Evolutionary conservation across 2,329 filamentous ascomycete genomes (phyloP).

Genomic region (Fusarium sp.): DNA sequence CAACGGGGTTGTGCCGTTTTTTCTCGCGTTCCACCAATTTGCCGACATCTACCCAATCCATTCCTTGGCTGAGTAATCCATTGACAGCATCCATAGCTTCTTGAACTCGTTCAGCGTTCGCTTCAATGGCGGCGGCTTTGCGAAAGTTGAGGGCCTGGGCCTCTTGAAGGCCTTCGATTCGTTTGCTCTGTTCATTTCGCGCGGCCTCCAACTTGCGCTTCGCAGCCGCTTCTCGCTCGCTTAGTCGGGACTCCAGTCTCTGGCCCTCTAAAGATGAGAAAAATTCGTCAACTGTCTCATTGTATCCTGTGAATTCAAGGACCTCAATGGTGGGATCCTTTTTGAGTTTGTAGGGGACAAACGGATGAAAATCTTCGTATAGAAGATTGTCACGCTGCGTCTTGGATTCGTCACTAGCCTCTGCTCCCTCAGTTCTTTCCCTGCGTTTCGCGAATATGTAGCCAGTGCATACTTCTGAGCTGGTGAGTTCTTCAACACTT

Average conservation of each 20-base stretch:
- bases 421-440: conserved; percentile 30
- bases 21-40: conserved; percentile 90
- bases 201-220: conserved; percentile 88
- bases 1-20: conserved; percentile 82
- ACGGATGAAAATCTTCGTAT: conserved; percentile 97
- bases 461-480: conserved; percentile 73
- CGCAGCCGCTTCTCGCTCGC: conserved; percentile 83
- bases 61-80: conserved; percentile 88
- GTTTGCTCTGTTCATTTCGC: conserved; percentile 81
- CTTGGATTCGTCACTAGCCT: conserved; percentile 48
- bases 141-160: conserved; percentile 84
- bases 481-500: conserved; percentile 75
- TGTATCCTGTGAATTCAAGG: conserved; percentile 84
- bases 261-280: conserved; percentile 97
- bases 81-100: conserved; percentile 95
- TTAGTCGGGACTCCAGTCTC: conserved; percentile 83
- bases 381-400: conserved; percentile 63
- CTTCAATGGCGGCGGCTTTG: conserved; percentile 90
- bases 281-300: conserved; percentile 94
- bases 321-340: conserved; percentile 72
- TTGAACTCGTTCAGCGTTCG: conserved; percentile 89
- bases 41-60: conserved; percentile 96
- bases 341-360: conserved; percentile 82
- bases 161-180: conserved; percentile 84
- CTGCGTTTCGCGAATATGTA: conserved; percentile 86